phyloP scores from a whole-genome alignment of 1,284 basidiomycete genomes.

The Fereydounia khargensis region DNA sequence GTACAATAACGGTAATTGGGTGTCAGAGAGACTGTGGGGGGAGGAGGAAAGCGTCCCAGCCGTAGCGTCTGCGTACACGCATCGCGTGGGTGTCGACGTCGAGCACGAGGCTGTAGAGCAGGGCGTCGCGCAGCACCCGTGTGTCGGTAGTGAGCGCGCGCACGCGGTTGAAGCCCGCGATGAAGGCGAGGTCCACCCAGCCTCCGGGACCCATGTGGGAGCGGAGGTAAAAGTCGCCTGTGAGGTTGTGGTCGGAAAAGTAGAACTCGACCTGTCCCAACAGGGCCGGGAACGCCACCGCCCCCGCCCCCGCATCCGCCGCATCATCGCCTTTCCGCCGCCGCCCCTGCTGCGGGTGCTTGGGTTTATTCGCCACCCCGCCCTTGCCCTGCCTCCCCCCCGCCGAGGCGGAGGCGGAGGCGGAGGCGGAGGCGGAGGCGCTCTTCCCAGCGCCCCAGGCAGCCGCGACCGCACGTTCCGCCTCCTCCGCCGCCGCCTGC shows the following conservation, averaged over 20 bases:
- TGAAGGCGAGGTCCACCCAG: conserved; percentile 37
- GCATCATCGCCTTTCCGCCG: not conserved
- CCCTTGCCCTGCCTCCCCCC: no score
- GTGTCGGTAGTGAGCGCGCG: conserved; percentile 17
- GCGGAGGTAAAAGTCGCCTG: conserved; percentile 48
- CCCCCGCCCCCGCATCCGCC: not conserved
- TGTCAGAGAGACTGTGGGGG: no score
- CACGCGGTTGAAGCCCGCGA: conserved; percentile 46
- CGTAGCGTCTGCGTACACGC: conserved; percentile 27
- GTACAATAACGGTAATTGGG: no score
- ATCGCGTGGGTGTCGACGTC: conserved; percentile 25
- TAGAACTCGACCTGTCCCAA: conserved; percentile 54
- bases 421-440: no score
- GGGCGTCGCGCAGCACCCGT: conserved; percentile 21
- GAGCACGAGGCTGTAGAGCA: conserved; percentile 27
- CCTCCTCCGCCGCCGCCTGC: conserved; percentile 28
- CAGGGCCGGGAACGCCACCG: conserved; percentile 3
- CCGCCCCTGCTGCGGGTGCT: conserved; percentile 11
- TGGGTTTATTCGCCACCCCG: conserved; percentile 22
- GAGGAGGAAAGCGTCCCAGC: conserved; percentile 39
- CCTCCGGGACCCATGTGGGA: conserved; percentile 46
- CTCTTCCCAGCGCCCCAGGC: conserved; percentile 35
- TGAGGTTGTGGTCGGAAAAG: conserved; percentile 46
- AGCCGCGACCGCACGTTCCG: conserved; percentile 29
- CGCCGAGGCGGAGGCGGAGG: no score